Base-by-base conservation (phyloP, 305 asterid genomes). In the Andrographis paniculata region DNA sequence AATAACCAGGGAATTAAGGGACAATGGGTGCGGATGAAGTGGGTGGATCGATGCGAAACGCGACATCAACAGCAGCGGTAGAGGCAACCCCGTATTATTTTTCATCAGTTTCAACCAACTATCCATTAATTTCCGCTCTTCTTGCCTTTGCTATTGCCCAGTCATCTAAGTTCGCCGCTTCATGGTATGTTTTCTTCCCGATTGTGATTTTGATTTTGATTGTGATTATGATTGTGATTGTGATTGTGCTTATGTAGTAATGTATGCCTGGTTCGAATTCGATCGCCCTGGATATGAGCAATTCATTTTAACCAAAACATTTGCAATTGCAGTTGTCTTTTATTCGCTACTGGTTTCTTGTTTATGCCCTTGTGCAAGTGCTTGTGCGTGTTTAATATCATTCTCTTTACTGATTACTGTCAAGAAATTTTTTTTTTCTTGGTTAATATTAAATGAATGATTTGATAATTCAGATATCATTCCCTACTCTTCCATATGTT, bases 61-160 rank as follows among this genome's bases (percentile, higher is more conserved):
- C 73, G 30, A 60, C 71, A 12, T 63, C 65, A 21, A 51, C 66
- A 22, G 50, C 69, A 22, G 38, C 66, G 9, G 63, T 54, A 11
- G 45, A 58, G 12, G 47, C 72, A 16, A 21, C 77, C 24, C 60
- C 78, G 56, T 53, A 59, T 45, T 53, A 59, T 45, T 13, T 58
- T 7, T 48, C 70, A 22, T 61, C 76, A 17, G 12, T 68, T 24
- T 41, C 70, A 4, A 35, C 69, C 14, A 78, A 75, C 58, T 69
- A 65, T 67, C 87, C 83, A 5, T 66, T 75, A 28, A 50, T 69
- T 17, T 72, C 82, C 22, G 77, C 84, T 52, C 53, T 76, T 48
- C 35, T 79, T 20, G 77, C 82, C 38, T 76, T 79, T 52, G 67
- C 68, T 31, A 45, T 76, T 42, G 80, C 84, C 45, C 88, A 79